Evolutionary conservation across 2,329 filamentous ascomycete genomes (phyloP).

Genomic region (Pseudodiploospora longispora): DNA sequence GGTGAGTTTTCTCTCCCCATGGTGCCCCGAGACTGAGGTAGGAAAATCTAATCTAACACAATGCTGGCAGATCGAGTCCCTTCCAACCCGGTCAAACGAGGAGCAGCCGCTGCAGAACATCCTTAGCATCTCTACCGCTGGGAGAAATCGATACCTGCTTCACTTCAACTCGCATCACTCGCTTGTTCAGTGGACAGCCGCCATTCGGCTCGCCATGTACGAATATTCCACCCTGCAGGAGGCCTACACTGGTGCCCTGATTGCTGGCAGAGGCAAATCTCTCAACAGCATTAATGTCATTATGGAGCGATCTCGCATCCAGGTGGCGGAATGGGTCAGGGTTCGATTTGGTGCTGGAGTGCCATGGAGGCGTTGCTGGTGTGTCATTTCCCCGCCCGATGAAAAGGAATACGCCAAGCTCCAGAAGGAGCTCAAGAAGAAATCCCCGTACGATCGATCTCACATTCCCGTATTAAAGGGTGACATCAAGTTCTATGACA

Average conservation of each 20-base stretch:
- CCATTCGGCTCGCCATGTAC: slow-evolving; percentile 87
- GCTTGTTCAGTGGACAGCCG: slow-evolving; percentile 90
- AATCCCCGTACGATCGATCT: slow-evolving; percentile 72
- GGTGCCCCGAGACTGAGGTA: not conserved
- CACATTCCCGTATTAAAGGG: slow-evolving; percentile 64
- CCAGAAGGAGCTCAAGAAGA: slow-evolving; percentile 75
- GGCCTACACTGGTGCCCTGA: slow-evolving; percentile 90
- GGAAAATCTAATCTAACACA: not conserved
- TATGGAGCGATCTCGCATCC: slow-evolving; percentile 70
- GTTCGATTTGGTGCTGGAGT: slow-evolving; percentile 94
- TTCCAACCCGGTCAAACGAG: slow-evolving; percentile 70
- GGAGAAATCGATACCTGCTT: slow-evolving; percentile 87
- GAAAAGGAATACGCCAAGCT: slow-evolving; percentile 84
- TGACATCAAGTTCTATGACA: slow-evolving; percentile 91
- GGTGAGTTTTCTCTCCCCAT: slow-evolving; percentile 44
- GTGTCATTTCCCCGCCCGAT: slow-evolving; percentile 83
- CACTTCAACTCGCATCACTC: slow-evolving; percentile 96
- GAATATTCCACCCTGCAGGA: slow-evolving; percentile 91
- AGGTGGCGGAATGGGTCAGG: slow-evolving; percentile 85
- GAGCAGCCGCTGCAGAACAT: slow-evolving; percentile 88
- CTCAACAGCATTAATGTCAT: slow-evolving; percentile 87
- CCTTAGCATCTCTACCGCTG: slow-evolving; percentile 89
- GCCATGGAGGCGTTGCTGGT: slow-evolving; percentile 95
- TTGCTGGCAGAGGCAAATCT: slow-evolving; percentile 84
- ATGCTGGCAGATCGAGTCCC: slow-evolving; percentile 65